These are phyloP conservation scores for Russula vinacea DNA, from an alignment of 768 basidiomycete species.

Conservation along the genomic window DNA sequence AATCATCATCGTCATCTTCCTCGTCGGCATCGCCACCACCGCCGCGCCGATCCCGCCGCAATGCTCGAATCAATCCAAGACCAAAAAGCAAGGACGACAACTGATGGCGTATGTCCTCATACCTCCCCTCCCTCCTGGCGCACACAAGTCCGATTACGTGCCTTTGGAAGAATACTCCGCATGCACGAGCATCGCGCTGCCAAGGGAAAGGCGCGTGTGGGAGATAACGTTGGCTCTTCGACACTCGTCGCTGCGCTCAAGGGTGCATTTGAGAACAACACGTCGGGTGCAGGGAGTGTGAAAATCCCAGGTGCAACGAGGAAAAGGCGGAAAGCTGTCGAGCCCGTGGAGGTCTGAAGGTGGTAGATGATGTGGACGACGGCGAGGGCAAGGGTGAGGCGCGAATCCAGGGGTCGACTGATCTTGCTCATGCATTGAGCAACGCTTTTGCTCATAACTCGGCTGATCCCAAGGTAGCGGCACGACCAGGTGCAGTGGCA, in stretches of 20 bases:
- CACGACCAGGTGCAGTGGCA: not conserved
- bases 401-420: not conserved
- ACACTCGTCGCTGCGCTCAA: conserved; percentile 8
- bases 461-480: conserved; percentile 2
- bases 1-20: not conserved
- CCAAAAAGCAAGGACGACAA: conserved; percentile 13
- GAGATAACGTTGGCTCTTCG: not conserved
- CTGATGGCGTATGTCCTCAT: conserved; percentile 16
- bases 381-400: not conserved
- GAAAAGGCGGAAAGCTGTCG: not conserved
- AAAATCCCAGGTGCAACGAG: not conserved
- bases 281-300: not conserved
- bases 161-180: not conserved
- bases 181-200: not conserved
- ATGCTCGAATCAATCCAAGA: not conserved
- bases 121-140: not conserved
- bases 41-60: conserved; percentile 1
- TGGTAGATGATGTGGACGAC: not conserved
- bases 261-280: conserved; percentile 18
- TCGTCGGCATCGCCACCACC: not conserved
- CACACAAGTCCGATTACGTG: conserved; percentile 3
- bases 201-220: not conserved
- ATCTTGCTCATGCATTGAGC: conserved; percentile 8
- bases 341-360: not conserved
- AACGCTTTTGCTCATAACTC: conserved; percentile 15